A percentile compares a stretch with the other conserved stretches of the same genome.
Conservation (phyloP, 2,329 filamentous ascomycete genomes). For the Calonectria naviculata region DNA sequence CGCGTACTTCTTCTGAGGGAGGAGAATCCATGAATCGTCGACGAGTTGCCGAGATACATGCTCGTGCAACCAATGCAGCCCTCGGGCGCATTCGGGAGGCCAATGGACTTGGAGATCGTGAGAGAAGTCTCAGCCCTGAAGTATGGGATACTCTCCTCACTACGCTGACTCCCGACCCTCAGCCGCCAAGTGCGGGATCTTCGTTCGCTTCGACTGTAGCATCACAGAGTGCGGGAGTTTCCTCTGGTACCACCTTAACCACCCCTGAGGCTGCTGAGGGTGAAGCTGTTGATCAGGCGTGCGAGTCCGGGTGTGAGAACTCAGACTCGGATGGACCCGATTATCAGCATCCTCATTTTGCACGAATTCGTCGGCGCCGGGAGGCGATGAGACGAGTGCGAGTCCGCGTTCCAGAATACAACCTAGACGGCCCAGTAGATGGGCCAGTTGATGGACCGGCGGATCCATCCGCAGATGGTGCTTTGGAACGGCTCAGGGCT, state of each 20-base stretch:
- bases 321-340: slow-evolving; percentile 66
- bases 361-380: slow-evolving; percentile 27
- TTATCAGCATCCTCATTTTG: slow-evolving; percentile 44
- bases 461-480: background rate
- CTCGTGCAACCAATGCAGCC: background rate
- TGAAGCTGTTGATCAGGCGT: slow-evolving; percentile 51
- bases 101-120: slow-evolving; percentile 86
- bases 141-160: slow-evolving; percentile 85
- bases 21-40: slow-evolving; percentile 3
- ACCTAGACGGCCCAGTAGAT: slow-evolving; percentile 18
- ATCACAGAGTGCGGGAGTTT: slow-evolving; percentile 55
- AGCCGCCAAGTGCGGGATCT: slow-evolving; percentile 82
- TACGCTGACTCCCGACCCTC: slow-evolving; percentile 84
- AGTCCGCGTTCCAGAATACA: slow-evolving; percentile 30
- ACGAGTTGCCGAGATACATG: background rate
- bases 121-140: slow-evolving; percentile 83
- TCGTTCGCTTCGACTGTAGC: slow-evolving; percentile 77
- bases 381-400: slow-evolving; percentile 27
- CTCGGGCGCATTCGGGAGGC: slow-evolving; percentile 43
- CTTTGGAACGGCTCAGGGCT: slow-evolving; percentile 15
- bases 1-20: background rate
- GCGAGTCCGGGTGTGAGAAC: slow-evolving; percentile 65
- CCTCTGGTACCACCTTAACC: slow-evolving; percentile 54
- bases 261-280: slow-evolving; percentile 50
- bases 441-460: background rate